Percentiles rank a stretch among this genome's conserved stretches.
phyloP scores from a whole-genome alignment of 179 eudicot genomes.

The Beta lomatogona region DNA sequence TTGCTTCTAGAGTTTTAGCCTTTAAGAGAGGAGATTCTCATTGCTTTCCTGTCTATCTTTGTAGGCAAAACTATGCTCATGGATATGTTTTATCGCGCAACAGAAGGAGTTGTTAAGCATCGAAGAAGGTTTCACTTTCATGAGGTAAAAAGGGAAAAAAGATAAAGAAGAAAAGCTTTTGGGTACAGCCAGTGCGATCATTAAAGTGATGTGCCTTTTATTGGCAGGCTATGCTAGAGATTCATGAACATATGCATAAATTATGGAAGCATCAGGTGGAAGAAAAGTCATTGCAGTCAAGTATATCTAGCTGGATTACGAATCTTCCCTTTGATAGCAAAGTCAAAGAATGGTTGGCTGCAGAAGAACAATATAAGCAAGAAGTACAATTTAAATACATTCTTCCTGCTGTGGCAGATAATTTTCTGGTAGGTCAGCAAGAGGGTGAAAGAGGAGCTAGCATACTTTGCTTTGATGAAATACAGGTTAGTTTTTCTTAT shows the following conservation, averaged over 20 bases:
- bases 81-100: conserved; percentile 92
- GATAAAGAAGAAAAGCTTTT: background rate
- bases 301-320: conserved; percentile 80
- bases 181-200: background rate
- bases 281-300: conserved; percentile 65
- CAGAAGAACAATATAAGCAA: conserved; percentile 89
- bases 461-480: conserved; percentile 94
- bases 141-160: conserved; percentile 51
- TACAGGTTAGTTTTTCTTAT: conserved; percentile 56
- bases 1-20: background rate
- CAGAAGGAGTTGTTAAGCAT: conserved; percentile 84
- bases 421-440: conserved; percentile 67
- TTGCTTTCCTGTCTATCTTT: conserved; percentile 25
- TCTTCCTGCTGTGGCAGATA: conserved; percentile 95
- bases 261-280: conserved; percentile 79
- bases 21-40: conserved; percentile 5
- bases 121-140: conserved; percentile 93
- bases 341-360: conserved; percentile 88
- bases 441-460: conserved; percentile 65
- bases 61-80: conserved; percentile 97
- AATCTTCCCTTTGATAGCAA: conserved; percentile 86
- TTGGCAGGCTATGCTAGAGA: conserved; percentile 92
- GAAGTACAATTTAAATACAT: conserved; percentile 70
- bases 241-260: conserved; percentile 90
- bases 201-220: conserved; percentile 16